These are phyloP conservation scores for Protoeuglena noctilucae DNA, from an alignment of 139 green algal species.

Conservation along the genomic window DNA sequence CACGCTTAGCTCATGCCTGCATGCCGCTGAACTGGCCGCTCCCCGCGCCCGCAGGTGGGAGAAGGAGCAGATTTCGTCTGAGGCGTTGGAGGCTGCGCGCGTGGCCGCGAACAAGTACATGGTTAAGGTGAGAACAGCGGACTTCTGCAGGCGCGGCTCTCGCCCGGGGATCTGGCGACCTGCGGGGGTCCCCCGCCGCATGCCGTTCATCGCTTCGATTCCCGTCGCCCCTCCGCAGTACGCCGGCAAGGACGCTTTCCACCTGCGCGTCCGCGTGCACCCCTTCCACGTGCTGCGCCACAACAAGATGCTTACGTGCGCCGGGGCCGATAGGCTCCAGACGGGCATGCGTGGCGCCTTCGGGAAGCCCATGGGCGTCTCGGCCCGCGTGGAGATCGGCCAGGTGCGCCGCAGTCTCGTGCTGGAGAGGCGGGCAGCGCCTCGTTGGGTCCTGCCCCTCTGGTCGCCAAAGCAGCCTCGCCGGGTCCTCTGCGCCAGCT, in stretches of 20 bases:
- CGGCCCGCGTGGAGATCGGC: slow-evolving; percentile 85
- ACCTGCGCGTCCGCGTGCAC: slow-evolving; percentile 94
- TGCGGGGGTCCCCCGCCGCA: no score
- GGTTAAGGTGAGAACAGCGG: no score
- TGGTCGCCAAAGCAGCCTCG: no score
- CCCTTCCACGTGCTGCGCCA: slow-evolving; percentile 99
- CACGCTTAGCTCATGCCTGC: no score
- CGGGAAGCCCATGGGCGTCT: slow-evolving; percentile 69
- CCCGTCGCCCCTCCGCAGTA: no score
- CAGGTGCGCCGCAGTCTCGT: no score
- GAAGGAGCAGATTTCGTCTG: slow-evolving; percentile 75
- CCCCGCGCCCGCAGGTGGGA: slow-evolving; percentile 46
- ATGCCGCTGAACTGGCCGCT: slow-evolving; percentile 1
- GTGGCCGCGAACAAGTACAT: slow-evolving; percentile 99
- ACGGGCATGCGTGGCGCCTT: slow-evolving; percentile 98
- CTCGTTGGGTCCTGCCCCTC: no score
- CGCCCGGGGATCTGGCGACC: no score
- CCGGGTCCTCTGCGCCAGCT: no score
- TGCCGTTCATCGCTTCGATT: no score
- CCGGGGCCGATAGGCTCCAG: slow-evolving; percentile 95
- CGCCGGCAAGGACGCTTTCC: slow-evolving; percentile 94
- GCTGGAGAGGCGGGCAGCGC: no score
- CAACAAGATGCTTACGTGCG: slow-evolving; percentile 99
- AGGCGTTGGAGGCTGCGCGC: slow-evolving; percentile 89
- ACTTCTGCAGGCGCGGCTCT: no score